Conservation (phyloP, 495 filamentous ascomycete genomes). For the Letharia lupina region DNA sequence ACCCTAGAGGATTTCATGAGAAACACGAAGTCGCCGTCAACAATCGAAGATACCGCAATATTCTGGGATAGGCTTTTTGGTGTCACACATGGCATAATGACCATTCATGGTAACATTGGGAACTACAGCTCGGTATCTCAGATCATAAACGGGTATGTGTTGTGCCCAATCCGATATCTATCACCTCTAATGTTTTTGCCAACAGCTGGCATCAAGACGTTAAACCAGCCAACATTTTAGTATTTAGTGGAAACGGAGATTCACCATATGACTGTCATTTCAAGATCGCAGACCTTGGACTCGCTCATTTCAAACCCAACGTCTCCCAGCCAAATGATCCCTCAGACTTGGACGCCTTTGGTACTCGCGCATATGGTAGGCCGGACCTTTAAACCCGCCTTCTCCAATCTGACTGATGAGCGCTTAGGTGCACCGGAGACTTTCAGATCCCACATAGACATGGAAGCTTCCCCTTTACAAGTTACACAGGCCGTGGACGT, state of each 20-base stretch:
- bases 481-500: conserved; percentile 33
- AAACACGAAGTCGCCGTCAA: conserved; percentile 26
- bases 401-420: conserved; percentile 20
- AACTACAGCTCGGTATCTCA: neutral
- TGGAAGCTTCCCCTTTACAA: conserved; percentile 13
- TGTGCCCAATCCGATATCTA: neutral
- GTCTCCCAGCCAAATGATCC: conserved; percentile 15
- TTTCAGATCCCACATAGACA: conserved; percentile 25
- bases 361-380: conserved; percentile 31
- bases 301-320: conserved; percentile 28
- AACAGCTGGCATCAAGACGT: conserved; percentile 36
- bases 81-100: conserved; percentile 31
- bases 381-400: neutral
- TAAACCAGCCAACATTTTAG: conserved; percentile 34
- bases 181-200: neutral
- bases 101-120: conserved; percentile 30
- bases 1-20: conserved; percentile 35
- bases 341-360: conserved; percentile 29
- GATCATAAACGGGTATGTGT: conserved; percentile 10
- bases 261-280: conserved; percentile 32
- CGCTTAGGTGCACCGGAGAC: conserved; percentile 32
- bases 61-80: conserved; percentile 39
- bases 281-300: conserved; percentile 37
- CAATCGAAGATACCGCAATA: conserved; percentile 29
- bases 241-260: conserved; percentile 25